phyloP scores from a whole-genome alignment of 345 rosid species.

The Sonneratia caseolaris region DNA sequence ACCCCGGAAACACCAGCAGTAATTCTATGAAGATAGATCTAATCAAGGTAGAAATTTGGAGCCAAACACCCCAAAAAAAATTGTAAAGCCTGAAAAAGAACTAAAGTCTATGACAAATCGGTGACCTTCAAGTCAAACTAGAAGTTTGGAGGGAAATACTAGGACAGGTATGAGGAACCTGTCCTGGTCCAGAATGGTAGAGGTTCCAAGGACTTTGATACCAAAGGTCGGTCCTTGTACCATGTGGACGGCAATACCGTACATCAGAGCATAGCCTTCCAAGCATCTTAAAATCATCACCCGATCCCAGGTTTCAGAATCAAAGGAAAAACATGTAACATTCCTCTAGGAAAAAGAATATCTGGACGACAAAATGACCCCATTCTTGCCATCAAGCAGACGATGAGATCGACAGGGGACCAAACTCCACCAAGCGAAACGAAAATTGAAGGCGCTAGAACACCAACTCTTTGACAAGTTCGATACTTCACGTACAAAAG shows the following conservation, averaged over 20 bases:
- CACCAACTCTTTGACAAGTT: no score
- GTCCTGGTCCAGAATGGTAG: no score
- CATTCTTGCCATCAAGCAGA: neutral
- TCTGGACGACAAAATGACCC: neutral
- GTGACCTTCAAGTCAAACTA: neutral
- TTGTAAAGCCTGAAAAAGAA: neutral
- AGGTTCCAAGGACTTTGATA: neutral
- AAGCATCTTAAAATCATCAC: neutral
- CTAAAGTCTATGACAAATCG: neutral
- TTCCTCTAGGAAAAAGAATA: neutral
- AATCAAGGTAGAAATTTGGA: neutral
- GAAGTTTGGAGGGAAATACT: neutral
- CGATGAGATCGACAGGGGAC: neutral
- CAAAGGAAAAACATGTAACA: neutral
- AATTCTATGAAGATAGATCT: no score
- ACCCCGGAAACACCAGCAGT: neutral
- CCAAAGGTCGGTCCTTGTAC: neutral
- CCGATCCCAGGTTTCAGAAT: neutral
- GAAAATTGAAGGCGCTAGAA: neutral
- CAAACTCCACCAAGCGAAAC: neutral
- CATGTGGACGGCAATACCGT: neutral
- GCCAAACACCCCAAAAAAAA: no score
- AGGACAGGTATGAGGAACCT: no score
- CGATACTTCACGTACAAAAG: no score
- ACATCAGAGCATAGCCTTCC: neutral